Conservation (phyloP, 2,329 filamentous ascomycete species). For the Trichophyton schoenleinii region DNA sequence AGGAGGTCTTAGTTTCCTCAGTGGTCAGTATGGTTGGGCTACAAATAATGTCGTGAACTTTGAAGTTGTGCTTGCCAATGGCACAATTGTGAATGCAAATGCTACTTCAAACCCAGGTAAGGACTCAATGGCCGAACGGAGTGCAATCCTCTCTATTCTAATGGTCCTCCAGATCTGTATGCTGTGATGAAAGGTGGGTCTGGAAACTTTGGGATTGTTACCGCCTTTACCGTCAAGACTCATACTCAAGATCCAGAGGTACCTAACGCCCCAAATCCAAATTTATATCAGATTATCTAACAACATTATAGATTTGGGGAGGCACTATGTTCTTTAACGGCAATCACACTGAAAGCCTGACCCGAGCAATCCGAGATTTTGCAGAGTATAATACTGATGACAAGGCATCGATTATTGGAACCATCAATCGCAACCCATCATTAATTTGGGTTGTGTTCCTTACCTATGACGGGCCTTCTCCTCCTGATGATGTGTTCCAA, state of each 20-base stretch:
- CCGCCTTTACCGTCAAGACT: slow-evolving; percentile 26
- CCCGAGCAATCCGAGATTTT: slow-evolving; percentile 25
- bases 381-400: slow-evolving; percentile 42
- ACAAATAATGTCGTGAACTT: slow-evolving; percentile 24
- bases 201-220: slow-evolving; percentile 35
- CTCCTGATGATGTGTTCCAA: slow-evolving; percentile 43
- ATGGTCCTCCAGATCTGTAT: slow-evolving; percentile 21
- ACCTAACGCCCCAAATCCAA: slow-evolving; percentile 6
- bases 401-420: slow-evolving; percentile 50
- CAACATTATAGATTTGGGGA: slow-evolving; percentile 32
- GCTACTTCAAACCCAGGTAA: slow-evolving; percentile 13
- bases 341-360: slow-evolving; percentile 25
- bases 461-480: slow-evolving; percentile 48
- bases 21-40: slow-evolving; percentile 20
- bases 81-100: slow-evolving; percentile 22
- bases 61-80: slow-evolving; percentile 28
- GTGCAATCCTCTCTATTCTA: slow-evolving; percentile 13
- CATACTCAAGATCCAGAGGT: slow-evolving; percentile 21
- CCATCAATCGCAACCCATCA: slow-evolving; percentile 24
- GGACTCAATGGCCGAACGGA: slow-evolving; percentile 24
- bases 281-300: background rate
- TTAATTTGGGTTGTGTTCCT: slow-evolving; percentile 49
- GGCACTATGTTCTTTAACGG: slow-evolving; percentile 33
- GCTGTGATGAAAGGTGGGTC: slow-evolving; percentile 33
- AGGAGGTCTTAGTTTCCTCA: slow-evolving; percentile 24